phyloP scores from a whole-genome alignment of 441 rosid species.

The Euphorbia schlechtendalii region DNA sequence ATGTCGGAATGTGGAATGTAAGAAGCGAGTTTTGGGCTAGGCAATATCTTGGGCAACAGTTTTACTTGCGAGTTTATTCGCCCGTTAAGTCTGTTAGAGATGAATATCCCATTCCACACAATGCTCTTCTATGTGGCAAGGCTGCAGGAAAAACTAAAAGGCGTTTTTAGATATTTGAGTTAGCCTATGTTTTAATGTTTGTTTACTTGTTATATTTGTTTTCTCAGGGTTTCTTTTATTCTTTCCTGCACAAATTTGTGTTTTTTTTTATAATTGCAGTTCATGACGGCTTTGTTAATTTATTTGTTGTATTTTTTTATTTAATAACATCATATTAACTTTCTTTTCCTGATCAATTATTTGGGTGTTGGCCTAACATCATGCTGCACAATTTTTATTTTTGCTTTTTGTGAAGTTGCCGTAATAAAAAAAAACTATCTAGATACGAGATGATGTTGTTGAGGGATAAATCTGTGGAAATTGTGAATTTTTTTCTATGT shows the following conservation, averaged over 20 bases:
- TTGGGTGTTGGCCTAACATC: no score
- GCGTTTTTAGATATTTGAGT: neutral
- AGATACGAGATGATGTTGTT: no score
- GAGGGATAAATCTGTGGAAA: no score
- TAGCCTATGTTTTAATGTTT: no score
- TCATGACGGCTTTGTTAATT: neutral
- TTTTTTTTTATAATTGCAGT: neutral
- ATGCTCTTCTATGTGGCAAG: slow-evolving; percentile 70
- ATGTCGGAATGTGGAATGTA: slow-evolving; percentile 95
- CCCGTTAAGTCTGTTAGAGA: slow-evolving; percentile 59
- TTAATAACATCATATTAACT: neutral
- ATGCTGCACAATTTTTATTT: no score
- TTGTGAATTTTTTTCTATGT: no score
- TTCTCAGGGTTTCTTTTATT: slow-evolving; percentile 10
- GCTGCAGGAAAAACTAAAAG: slow-evolving; percentile 24
- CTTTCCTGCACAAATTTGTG: neutral
- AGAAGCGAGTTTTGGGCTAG: slow-evolving; percentile 82
- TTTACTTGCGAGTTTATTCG: slow-evolving; percentile 70
- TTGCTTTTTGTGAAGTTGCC: no score
- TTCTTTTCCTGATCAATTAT: no score
- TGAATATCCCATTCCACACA: slow-evolving; percentile 72
- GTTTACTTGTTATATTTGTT: slow-evolving; percentile 5
- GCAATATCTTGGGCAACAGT: slow-evolving; percentile 88
- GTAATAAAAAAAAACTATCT: no score
- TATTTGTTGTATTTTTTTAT: neutral